Conservation (phyloP, 352 stramenopile genomes). For the Globisporangium solare region DNA sequence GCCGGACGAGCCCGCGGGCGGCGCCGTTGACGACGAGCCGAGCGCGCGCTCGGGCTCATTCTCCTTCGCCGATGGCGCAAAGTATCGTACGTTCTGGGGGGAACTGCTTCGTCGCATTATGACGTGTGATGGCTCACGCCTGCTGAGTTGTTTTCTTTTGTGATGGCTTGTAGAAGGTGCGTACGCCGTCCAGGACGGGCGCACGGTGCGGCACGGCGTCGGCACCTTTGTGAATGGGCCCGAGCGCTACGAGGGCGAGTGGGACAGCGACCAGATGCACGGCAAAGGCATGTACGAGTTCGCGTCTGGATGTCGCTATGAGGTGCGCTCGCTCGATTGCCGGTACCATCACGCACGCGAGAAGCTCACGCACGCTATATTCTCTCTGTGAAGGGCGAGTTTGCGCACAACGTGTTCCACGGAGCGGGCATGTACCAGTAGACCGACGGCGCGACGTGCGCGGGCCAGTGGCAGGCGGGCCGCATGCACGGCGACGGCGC, state of each 20-base stretch:
- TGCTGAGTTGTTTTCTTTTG: no score
- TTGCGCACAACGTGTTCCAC: conserved; percentile 58
- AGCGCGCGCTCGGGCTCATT: conserved; percentile 43
- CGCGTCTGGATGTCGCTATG: conserved; percentile 64
- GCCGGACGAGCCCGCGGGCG: conserved; percentile 25
- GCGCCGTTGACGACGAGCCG: conserved; percentile 28
- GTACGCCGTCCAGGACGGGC: conserved; percentile 29
- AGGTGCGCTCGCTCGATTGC: no score
- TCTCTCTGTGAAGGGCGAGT: conserved; percentile 35
- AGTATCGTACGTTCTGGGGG: conserved; percentile 34
- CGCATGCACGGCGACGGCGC: conserved; percentile 78
- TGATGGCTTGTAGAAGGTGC: conserved; percentile 33
- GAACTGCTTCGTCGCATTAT: conserved; percentile 6
- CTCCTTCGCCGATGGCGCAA: conserved; percentile 60
- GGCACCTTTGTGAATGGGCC: conserved; percentile 46
- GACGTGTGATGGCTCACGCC: no score
- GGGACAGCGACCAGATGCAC: conserved; percentile 67
- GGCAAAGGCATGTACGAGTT: conserved; percentile 58
- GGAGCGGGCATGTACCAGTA: conserved; percentile 61
- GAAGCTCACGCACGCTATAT: no score
- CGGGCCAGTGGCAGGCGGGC: conserved; percentile 48
- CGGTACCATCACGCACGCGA: no score
- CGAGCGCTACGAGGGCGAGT: conserved; percentile 62
- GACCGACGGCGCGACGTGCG: conserved; percentile 53
- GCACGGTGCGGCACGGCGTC: conserved; percentile 45